Base-by-base conservation (phyloP, 495 filamentous ascomycete species). In the Daldinia loculata region DNA sequence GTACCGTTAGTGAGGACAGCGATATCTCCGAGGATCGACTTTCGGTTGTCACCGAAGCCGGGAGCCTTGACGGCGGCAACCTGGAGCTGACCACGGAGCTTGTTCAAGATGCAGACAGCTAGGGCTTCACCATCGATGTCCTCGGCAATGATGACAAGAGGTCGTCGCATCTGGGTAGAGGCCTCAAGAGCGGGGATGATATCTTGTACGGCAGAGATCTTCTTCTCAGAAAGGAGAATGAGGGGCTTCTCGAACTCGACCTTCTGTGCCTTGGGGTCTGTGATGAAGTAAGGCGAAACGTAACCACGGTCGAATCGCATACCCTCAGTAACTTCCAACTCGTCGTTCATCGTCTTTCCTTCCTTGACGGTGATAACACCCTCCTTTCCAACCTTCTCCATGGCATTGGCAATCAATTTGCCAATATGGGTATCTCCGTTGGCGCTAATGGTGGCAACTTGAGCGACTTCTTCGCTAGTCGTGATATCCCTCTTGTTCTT, bases 311-410 rank as follows among this genome's bases (percentile, higher is more conserved):
- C 95, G 84, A 99, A 98, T 78, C 94, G 92, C 95, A 99, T 99
- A 82, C 95, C 95, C 89, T 99, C 95, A 27, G 95, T 99, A 66
- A 99, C 91, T 83, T 98, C 95, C 51, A 99, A 89, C 87, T 99
- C 96, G 74, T 99, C 95, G 77, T 93, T 91, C 79, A 96, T 90
- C 56, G 95, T 99, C 91, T 98, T 98, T 74, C 95, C 95, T 86
- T 99, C 95, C 89, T 98, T 98, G 66, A 97, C 94, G 55, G 95
- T 99, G 80, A 99, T 99, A 71, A 99, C 95, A 87, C 95, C 95
- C 85, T 99, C 95, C 88, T 98, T 98, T 81, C 95, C 95, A 72
- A 99, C 95, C 84, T 96, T 95, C 90, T 99, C 95, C 95, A 99
- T 99, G 70, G 95, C 95, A 75, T 89, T 97, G 74, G 95, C 93